Percentiles rank a stretch among this genome's conserved stretches.
Conservation (phyloP, 805 yeast species). For the Cyberlindnera subsufficiens region DNA sequence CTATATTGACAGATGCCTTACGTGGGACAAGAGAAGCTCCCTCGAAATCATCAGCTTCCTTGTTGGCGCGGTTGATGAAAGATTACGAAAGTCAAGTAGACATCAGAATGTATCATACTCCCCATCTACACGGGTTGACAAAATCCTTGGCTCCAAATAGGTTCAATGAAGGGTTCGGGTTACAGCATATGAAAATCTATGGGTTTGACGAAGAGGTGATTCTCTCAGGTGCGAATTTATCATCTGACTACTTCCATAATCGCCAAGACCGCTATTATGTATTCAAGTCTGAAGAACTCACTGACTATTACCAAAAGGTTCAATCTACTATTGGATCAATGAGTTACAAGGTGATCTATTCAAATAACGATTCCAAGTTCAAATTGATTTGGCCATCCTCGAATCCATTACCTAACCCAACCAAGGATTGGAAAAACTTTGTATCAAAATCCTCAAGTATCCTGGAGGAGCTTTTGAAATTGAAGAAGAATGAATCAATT, state of each 20-base stretch:
- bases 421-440: conserved; percentile 43
- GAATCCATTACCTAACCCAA: conserved; percentile 66
- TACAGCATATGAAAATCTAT: conserved; percentile 96
- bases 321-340: conserved; percentile 63
- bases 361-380: conserved; percentile 42
- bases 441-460: conserved; percentile 48
- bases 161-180: conserved; percentile 84
- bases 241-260: conserved; percentile 87
- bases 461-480: conserved; percentile 55
- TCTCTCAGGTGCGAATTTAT: conserved; percentile 86
- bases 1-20: conserved; percentile 77
- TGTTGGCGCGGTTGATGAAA: conserved; percentile 60
- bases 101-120: conserved; percentile 84
- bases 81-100: conserved; percentile 68
- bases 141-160: conserved; percentile 69
- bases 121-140: conserved; percentile 66
- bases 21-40: conserved; percentile 95
- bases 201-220: conserved; percentile 91
- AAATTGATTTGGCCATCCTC: conserved; percentile 67
- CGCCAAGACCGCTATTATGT: conserved; percentile 90
- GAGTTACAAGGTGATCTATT: conserved; percentile 58
- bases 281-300: conserved; percentile 49
- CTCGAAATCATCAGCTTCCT: conserved; percentile 63
- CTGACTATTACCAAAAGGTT: conserved; percentile 71
- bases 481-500: conserved; percentile 19